Evolutionary conservation across 2,329 filamentous ascomycete genomes (phyloP).

Genomic region (Colletotrichum kahawae): DNA sequence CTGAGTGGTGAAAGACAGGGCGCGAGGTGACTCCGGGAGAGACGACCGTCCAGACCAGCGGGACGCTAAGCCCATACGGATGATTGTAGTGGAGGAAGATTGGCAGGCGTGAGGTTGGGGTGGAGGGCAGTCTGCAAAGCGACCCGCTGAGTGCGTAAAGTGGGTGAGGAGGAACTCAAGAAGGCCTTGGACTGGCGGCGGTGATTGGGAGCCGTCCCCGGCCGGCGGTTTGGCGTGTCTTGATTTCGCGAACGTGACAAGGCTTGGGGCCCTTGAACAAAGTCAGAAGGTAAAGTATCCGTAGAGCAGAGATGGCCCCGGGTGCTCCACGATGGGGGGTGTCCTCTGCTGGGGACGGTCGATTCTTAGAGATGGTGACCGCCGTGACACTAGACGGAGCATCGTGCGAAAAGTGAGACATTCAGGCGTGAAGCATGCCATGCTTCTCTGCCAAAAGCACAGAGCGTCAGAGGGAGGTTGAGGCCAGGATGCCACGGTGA

Average conservation of each 20-base stretch:
- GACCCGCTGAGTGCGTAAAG: slow-evolving; percentile 20
- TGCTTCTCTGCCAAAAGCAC: background rate
- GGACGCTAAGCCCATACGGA: slow-evolving; percentile 16
- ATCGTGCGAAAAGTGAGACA: background rate
- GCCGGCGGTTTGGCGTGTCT: slow-evolving; percentile 10
- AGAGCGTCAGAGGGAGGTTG: background rate
- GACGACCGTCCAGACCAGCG: slow-evolving; percentile 12
- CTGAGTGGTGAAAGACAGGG: background rate
- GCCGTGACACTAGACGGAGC: background rate
- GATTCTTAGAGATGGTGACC: background rate
- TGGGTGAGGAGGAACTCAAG: slow-evolving; percentile 6
- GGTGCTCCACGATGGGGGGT: background rate
- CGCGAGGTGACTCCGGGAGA: slow-evolving; percentile 10
- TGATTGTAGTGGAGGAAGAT: slow-evolving; percentile 8
- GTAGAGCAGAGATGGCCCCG: background rate
- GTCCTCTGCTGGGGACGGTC: background rate
- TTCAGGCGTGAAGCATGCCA: background rate
- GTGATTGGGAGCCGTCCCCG: background rate
- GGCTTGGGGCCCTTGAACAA: background rate
- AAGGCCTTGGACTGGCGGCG: background rate
- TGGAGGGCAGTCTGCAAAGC: slow-evolving; percentile 7
- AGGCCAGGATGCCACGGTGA: background rate
- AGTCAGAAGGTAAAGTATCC: background rate
- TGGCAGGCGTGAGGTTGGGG: background rate
- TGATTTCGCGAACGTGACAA: slow-evolving; percentile 18